Base-by-base conservation (phyloP, 2,329 filamentous ascomycete genomes). In the Tolypocladium paradoxum region DNA sequence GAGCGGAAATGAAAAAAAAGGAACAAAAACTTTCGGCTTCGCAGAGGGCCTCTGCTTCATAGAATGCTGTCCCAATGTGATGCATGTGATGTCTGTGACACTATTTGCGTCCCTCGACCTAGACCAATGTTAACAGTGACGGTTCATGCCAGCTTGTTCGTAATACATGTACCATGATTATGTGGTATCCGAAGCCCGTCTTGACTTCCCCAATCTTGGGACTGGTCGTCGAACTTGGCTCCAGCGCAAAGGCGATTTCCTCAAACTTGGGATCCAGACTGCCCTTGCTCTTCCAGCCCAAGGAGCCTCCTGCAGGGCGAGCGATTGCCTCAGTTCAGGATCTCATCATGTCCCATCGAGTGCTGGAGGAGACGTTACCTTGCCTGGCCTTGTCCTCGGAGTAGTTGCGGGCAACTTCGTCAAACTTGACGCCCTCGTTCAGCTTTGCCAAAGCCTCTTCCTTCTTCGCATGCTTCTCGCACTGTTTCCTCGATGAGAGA, bases 371-470 rank as follows among this genome's bases (percentile, higher is more conserved):
- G 18, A 33, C 18, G 22, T 35, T 37, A 81, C 79, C 84, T 68
- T 81, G 76, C 56, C 83, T 75, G 5, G 86, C 85, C 71, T 91
- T 90, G 67, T 91, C 87, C 68, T 90, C 87, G 0, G 84, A 88
- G 63, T 81, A 87, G 59, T 84, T 80, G 51, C 80, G 73, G 11
- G 87, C 87, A 6, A 90, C 85, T 48, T 87, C 83, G 60, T 90
- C 86, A 62, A 90, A 91, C 61, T 85, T 88, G 50, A 75, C 76
- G 1, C 86, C 85, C 4, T 75, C 79, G 38, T 76, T 76, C 50
- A 91, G 68, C 69, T 88, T 85, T 53, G 77, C 78, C 18, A 90
- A 66, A 0, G 87, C 87, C 64, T 89, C 84, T 64, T 90, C 86
- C 64, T 89, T 90, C 68, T 84, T 88, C n/a, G 74, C 71, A 64